Evolutionary conservation across 176 grass and related monocot genomes (phyloP).

Genomic region (Ampelocalamus luodianensis): DNA sequence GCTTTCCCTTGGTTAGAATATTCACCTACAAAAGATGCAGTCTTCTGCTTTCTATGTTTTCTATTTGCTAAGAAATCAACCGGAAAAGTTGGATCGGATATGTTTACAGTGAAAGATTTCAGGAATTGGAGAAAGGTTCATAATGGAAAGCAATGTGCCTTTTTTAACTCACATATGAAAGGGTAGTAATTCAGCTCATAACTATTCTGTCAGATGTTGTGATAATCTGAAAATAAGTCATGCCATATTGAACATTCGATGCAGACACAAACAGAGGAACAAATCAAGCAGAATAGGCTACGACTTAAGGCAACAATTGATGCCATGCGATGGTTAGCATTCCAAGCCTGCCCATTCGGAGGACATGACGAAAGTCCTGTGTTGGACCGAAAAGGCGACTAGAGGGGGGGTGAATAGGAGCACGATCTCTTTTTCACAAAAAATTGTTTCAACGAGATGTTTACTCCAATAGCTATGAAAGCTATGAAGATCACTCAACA

Average conservation of each 20-base stretch:
- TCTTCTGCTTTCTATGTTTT: background rate
- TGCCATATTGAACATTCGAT: background rate
- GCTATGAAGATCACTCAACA: no score
- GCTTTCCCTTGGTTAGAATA: background rate
- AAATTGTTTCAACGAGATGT: no score
- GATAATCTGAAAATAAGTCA: background rate
- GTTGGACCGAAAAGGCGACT: no score
- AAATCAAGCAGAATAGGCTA: background rate
- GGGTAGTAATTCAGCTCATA: background rate
- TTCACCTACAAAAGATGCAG: background rate
- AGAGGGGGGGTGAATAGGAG: no score
- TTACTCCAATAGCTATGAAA: no score
- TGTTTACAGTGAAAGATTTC: background rate
- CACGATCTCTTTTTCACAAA: no score
- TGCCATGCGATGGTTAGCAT: background rate
- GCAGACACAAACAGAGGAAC: background rate
- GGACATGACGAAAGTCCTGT: background rate
- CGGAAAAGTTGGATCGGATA: background rate
- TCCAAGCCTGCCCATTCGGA: background rate
- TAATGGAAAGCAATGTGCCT: background rate
- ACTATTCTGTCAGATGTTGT: background rate
- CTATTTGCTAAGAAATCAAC: background rate
- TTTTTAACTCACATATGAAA: background rate
- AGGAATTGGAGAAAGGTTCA: background rate
- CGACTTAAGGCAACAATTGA: background rate